phyloP scores from a whole-genome alignment of 306 rosid genomes.

The Cucurbita ficifolia region DNA sequence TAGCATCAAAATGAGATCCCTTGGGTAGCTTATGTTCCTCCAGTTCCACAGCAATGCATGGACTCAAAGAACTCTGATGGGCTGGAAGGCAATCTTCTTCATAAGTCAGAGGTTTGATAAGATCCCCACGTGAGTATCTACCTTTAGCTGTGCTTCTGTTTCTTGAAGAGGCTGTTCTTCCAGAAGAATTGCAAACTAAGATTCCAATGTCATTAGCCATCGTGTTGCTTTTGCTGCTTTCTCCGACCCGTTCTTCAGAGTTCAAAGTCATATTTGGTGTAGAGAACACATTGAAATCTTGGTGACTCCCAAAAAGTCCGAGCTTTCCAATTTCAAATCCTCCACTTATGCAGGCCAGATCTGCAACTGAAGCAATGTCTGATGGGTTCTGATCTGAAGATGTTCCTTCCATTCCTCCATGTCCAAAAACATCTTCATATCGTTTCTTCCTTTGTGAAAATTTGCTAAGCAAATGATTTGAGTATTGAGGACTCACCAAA shows the following conservation, averaged over 20 bases:
- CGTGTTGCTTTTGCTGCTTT: neutral
- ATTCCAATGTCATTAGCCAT: neutral
- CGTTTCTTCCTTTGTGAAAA: neutral
- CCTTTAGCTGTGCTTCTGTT: constrained; percentile 33
- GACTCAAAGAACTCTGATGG: constrained; percentile 12
- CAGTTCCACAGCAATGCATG: constrained; percentile 3
- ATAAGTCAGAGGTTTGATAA: constrained; percentile 21
- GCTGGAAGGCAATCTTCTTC: constrained; percentile 49
- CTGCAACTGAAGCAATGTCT: no score
- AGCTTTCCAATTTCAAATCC: neutral
- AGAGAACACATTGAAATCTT: neutral
- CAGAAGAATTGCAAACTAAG: neutral
- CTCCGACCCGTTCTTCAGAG: neutral
- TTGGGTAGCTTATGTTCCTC: neutral
- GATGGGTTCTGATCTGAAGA: neutral
- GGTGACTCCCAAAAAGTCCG: neutral
- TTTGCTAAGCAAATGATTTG: neutral
- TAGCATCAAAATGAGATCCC: neutral
- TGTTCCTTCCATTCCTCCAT: neutral
- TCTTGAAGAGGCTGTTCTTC: constrained; percentile 8
- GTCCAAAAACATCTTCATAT: neutral
- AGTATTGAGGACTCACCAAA: neutral
- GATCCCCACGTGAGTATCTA: constrained; percentile 9
- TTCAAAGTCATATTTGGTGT: neutral
- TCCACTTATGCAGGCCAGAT: no score